Evolutionary conservation across 495 filamentous ascomycete genomes (phyloP).

Genomic region (Hyaloscypha finlandica): DNA sequence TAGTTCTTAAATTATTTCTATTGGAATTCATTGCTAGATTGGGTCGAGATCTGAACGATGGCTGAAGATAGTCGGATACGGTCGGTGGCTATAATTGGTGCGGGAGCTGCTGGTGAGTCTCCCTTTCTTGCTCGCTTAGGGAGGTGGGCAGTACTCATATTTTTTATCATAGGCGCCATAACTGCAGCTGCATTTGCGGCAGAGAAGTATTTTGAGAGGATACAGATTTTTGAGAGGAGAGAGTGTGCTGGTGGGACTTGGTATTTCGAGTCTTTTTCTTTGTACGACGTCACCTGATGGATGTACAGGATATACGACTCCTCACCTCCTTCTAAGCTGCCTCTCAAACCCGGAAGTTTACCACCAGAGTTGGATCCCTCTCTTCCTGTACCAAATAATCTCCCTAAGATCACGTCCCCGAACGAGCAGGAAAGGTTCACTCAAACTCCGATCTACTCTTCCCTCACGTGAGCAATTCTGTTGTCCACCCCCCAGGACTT

Average conservation of each 20-base stretch:
- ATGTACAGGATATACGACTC: constrained; percentile 47
- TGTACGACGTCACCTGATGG: constrained; percentile 4
- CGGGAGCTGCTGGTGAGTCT: constrained; percentile 48
- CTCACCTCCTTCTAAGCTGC: constrained; percentile 32
- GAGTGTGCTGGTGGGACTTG: constrained; percentile 51
- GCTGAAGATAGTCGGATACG: constrained; percentile 18
- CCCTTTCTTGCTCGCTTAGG: neutral
- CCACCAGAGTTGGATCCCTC: constrained; percentile 45
- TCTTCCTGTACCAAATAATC: constrained; percentile 40
- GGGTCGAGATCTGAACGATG: too few species aligned
- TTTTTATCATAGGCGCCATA: constrained; percentile 40
- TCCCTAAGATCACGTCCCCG: constrained; percentile 41
- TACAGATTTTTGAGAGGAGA: constrained; percentile 51
- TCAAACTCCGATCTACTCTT: constrained; percentile 47
- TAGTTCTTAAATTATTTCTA: neutral
- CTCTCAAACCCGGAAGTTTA: constrained; percentile 41
- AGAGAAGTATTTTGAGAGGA: constrained; percentile 50
- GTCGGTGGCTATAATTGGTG: constrained; percentile 53
- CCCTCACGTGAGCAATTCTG: constrained; percentile 37
- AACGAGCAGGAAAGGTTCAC: constrained; percentile 44
- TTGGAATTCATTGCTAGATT: constrained; percentile 25
- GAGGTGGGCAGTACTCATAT: too few species aligned
- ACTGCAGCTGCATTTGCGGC: constrained; percentile 47
- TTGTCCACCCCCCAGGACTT: too few species aligned
- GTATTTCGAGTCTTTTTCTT: constrained; percentile 31